phyloP scores from a whole-genome alignment of 805 yeast genomes.

The Monosporozyma solicola region DNA sequence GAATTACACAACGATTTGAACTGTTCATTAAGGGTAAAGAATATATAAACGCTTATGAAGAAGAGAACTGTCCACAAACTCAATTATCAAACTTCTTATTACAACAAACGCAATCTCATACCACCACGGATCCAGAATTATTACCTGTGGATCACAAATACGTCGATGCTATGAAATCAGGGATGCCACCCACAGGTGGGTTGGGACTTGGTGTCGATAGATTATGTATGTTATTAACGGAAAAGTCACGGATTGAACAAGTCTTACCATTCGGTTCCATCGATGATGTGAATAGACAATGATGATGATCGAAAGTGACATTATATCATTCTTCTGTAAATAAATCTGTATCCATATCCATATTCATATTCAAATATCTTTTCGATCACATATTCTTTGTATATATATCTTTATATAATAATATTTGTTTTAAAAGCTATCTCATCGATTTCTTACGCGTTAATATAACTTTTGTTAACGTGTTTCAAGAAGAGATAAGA shows the following conservation, averaged over 20 bases:
- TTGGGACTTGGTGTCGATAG: constrained; percentile 96
- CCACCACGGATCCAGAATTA: constrained; percentile 48
- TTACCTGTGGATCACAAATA: constrained; percentile 51
- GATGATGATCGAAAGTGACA: neutral
- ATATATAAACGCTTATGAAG: constrained; percentile 89
- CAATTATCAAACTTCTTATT: constrained; percentile 55
- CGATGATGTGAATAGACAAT: constrained; percentile 45
- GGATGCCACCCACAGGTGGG: constrained; percentile 97
- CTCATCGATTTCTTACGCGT: neutral
- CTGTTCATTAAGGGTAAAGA: constrained; percentile 73
- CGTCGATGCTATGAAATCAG: constrained; percentile 76
- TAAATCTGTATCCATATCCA: neutral
- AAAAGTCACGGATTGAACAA: constrained; percentile 56
- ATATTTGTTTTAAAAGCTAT: neutral
- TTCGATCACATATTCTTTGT: neutral
- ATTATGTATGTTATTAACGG: constrained; percentile 68
- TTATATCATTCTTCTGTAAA: neutral
- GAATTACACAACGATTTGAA: constrained; percentile 67
- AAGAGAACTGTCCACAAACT: constrained; percentile 77
- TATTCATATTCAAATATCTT: neutral
- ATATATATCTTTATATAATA: neutral
- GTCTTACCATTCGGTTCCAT: constrained; percentile 70
- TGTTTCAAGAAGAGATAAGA: neutral
- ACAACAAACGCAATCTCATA: constrained; percentile 38
- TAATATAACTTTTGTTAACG: neutral